Evolutionary conservation across 2,329 filamentous ascomycete species (phyloP).

Genomic region (Fusarium sp.): DNA sequence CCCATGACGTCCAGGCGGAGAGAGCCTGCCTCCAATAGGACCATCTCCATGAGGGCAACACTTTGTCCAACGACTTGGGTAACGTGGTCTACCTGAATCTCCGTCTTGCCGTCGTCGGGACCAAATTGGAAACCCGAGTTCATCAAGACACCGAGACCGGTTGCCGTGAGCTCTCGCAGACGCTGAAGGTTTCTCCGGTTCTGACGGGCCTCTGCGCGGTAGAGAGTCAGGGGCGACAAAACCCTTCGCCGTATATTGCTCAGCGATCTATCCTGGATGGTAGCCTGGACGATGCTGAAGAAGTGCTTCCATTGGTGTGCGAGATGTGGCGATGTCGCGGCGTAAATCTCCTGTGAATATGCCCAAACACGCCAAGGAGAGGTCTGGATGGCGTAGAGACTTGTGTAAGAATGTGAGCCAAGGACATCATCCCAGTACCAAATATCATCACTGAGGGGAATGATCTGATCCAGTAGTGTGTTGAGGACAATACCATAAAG

Average conservation of each 20-base stretch:
- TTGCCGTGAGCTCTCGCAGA: constrained; percentile 84
- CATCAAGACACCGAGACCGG: constrained; percentile 86
- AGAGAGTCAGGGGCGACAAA: constrained; percentile 81
- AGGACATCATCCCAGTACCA: constrained; percentile 97
- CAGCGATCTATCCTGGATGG: constrained; percentile 78
- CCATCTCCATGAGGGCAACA: constrained; percentile 86
- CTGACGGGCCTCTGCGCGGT: constrained; percentile 77
- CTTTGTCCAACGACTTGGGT: constrained; percentile 84
- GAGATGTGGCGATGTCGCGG: constrained; percentile 66
- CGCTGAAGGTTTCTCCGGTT: constrained; percentile 80
- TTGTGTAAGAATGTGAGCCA: constrained; percentile 81
- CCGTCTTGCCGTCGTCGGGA: constrained; percentile 68
- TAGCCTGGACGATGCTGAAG: constrained; percentile 83
- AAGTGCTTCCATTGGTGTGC: constrained; percentile 74
- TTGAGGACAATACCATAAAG: constrained; percentile 85
- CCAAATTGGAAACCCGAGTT: constrained; percentile 84
- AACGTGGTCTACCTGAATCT: constrained; percentile 62
- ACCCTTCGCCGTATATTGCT: constrained; percentile 77
- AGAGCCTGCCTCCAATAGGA: constrained; percentile 78
- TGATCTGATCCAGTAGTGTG: constrained; percentile 83
- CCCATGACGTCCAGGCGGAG: constrained; percentile 72
- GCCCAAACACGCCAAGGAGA: constrained; percentile 81
- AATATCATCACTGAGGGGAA: constrained; percentile 86
- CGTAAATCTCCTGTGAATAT: constrained; percentile 78
- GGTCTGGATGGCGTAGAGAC: constrained; percentile 87